Percentiles rank a stretch among this genome's conserved stretches.
These are phyloP conservation scores for Pythium plurisporium DNA, from an alignment of 352 stramenopile genomes.

Conservation along the genomic window DNA sequence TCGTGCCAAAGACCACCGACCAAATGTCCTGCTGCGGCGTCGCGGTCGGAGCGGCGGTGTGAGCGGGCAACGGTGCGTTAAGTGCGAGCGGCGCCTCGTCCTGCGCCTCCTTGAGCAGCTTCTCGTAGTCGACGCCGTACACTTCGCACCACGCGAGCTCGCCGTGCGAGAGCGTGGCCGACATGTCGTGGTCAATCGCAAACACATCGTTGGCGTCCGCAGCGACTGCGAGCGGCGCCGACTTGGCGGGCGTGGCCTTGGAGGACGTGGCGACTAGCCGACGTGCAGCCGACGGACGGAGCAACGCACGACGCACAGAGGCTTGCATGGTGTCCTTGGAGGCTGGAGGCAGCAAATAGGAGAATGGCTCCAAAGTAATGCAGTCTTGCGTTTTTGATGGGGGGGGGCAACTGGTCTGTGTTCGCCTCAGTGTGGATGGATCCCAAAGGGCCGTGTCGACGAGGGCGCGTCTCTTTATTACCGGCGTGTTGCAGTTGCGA, in stretches of 20 bases:
- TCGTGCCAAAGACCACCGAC: slow-evolving; percentile 25
- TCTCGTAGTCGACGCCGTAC: slow-evolving; percentile 72
- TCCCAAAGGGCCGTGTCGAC: background rate
- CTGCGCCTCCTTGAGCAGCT: slow-evolving; percentile 56
- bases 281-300: background rate
- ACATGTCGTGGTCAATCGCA: background rate
- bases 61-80: slow-evolving; percentile 1
- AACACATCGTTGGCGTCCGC: background rate
- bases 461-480: slow-evolving; percentile 3
- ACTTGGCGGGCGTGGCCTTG: slow-evolving; percentile 18
- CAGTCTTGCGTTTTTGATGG: background rate
- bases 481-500: slow-evolving; percentile 29
- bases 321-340: slow-evolving; percentile 6
- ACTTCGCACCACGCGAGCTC: slow-evolving; percentile 75
- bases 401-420: background rate
- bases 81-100: slow-evolving; percentile 40
- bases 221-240: slow-evolving; percentile 12
- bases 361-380: background rate
- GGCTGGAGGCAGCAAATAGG: background rate
- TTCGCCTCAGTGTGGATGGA: background rate
- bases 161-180: slow-evolving; percentile 30
- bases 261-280: slow-evolving; percentile 8
- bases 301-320: slow-evolving; percentile 1
- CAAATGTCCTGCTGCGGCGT: slow-evolving; percentile 21
- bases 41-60: background rate